phyloP scores from a whole-genome alignment of 345 rosid species.

The Eucalyptus erythrocorys region DNA sequence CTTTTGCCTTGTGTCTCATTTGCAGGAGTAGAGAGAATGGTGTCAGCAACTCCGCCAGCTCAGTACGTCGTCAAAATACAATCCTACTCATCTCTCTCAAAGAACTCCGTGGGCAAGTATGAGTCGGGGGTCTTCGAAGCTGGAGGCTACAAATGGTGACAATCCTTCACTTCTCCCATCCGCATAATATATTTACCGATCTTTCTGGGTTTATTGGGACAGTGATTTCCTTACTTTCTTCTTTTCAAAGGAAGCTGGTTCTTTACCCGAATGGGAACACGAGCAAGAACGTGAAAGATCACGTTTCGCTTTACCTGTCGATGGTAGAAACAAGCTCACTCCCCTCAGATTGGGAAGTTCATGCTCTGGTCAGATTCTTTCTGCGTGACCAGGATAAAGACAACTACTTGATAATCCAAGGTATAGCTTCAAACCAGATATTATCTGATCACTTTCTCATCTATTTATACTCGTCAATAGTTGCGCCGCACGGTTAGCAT shows the following conservation, averaged over 20 bases:
- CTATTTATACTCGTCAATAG: neutral
- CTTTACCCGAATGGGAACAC: slow-evolving; percentile 57
- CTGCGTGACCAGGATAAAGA: slow-evolving; percentile 30
- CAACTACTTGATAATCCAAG: slow-evolving; percentile 22
- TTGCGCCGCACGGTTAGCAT: too few species aligned
- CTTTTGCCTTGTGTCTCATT: neutral
- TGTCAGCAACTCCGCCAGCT: slow-evolving; percentile 31
- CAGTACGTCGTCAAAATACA: slow-evolving; percentile 42
- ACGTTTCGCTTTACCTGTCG: slow-evolving; percentile 42
- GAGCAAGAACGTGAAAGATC: slow-evolving; percentile 36
- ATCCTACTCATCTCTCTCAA: slow-evolving; percentile 30
- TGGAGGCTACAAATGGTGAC: slow-evolving; percentile 62
- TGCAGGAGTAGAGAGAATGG: slow-evolving; percentile 4
- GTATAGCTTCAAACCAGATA: neutral
- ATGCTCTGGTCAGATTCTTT: slow-evolving; percentile 27
- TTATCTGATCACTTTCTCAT: neutral
- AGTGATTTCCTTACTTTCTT: neutral
- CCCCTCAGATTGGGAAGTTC: slow-evolving; percentile 33
- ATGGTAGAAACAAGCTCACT: slow-evolving; percentile 26
- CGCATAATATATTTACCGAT: neutral
- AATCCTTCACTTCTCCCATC: neutral
- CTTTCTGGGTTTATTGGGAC: neutral
- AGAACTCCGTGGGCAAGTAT: slow-evolving; percentile 30
- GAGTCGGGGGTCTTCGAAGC: slow-evolving; percentile 57
- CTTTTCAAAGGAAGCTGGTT: slow-evolving; percentile 35